phyloP scores from a whole-genome alignment of 2,329 filamentous ascomycete genomes.

The Raffaelea albimanens region DNA sequence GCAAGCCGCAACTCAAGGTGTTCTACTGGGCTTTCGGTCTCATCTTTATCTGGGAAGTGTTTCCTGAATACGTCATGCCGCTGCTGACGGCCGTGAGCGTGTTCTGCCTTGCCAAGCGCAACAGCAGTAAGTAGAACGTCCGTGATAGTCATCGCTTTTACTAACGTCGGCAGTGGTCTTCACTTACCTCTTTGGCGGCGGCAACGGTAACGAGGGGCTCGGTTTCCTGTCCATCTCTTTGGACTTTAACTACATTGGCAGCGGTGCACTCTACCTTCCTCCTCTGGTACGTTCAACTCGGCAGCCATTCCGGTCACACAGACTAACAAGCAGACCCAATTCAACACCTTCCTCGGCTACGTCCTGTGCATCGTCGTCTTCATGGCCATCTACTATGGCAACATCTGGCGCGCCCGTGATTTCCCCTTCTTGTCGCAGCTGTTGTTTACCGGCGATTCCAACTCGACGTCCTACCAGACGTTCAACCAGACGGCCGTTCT shows the following conservation, averaged over 20 bases:
- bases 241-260: conserved; percentile 30
- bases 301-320: not conserved
- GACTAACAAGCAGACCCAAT: conserved; percentile 17
- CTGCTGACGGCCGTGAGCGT: conserved; percentile 13
- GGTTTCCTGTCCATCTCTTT: conserved; percentile 30
- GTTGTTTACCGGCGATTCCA: conserved; percentile 25
- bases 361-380: conserved; percentile 25
- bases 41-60: conserved; percentile 36
- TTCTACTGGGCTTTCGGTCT: conserved; percentile 29
- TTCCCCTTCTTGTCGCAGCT: conserved; percentile 34
- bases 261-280: not conserved
- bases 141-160: no score
- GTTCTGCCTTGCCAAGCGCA: conserved; percentile 14
- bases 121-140: not conserved
- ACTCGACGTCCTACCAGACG: conserved; percentile 21
- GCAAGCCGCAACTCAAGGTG: conserved; percentile 27
- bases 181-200: conserved; percentile 28
- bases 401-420: conserved; percentile 27
- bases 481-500: conserved; percentile 36
- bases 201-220: conserved; percentile 31
- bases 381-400: conserved; percentile 30
- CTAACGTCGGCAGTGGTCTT: conserved; percentile 25
- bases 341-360: conserved; percentile 29
- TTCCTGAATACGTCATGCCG: conserved; percentile 24
- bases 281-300: not conserved